These are phyloP conservation scores for Schizonepeta tenuifolia DNA, from an alignment of 257 asterid species.

Conservation along the genomic window DNA sequence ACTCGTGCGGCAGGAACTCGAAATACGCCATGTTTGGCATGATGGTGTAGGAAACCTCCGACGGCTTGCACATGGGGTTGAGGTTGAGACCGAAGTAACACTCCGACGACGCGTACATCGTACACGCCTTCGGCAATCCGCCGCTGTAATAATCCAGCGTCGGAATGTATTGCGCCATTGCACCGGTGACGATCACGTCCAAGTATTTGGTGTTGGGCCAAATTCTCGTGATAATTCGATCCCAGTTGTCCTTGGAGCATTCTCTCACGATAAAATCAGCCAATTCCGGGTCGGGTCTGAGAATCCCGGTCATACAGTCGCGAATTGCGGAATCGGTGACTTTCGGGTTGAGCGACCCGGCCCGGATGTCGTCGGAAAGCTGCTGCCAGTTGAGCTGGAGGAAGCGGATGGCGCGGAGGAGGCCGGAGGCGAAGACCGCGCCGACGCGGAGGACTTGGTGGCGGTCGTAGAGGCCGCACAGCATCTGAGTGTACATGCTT, in stretches of 20 bases:
- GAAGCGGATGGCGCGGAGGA: constrained; percentile 95
- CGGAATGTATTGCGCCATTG: constrained; percentile 98
- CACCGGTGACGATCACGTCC: constrained; percentile 95
- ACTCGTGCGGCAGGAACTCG: constrained; percentile 81
- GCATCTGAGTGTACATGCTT: constrained; percentile 97
- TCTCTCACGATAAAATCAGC: constrained; percentile 62
- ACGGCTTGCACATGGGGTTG: constrained; percentile 88
- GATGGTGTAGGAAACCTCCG: constrained; percentile 86
- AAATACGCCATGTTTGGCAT: constrained; percentile 99
- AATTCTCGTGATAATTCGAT: constrained; percentile 72
- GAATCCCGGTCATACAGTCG: constrained; percentile 48
- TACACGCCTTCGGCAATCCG: constrained; percentile 81
- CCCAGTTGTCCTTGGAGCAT: constrained; percentile 72
- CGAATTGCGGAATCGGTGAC: constrained; percentile 59
- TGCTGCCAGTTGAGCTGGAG: constrained; percentile 83
- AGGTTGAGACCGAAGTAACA: constrained; percentile 93
- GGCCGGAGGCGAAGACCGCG: constrained; percentile 95
- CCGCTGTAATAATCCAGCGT: constrained; percentile 86
- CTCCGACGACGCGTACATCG: constrained; percentile 97
- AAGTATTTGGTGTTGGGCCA: constrained; percentile 93
- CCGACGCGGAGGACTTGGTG: constrained; percentile 90
- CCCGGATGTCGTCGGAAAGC: constrained; percentile 62
- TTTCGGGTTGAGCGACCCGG: constrained; percentile 60
- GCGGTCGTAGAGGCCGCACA: constrained; percentile 90
- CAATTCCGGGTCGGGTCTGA: constrained; percentile 57